Evolutionary conservation across 2,329 filamentous ascomycete genomes (phyloP), one percentile per base, ranked within the genome.

Genomic region (Berkeleyomyces rouxiae): DNA sequence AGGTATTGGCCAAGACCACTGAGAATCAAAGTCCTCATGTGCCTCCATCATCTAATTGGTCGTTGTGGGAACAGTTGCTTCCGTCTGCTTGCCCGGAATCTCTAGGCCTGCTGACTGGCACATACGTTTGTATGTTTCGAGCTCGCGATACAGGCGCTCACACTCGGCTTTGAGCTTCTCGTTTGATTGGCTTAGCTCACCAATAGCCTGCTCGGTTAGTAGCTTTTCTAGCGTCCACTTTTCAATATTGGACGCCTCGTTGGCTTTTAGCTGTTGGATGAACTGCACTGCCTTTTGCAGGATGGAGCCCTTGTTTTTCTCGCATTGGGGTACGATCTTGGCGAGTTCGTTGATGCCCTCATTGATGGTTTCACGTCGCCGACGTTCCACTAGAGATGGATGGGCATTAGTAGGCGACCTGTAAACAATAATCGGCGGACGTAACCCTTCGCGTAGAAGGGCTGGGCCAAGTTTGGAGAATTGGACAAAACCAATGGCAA

Each of bases 291-390:
- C 90, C 42, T 92, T 88, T 71, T 95, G 88, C 44, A 99, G 78
- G 67, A 99, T 97, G 2, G 90, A 95, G 0, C 93, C 93, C 75
- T 99, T 99, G 78, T 99, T 97, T 79, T 97, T 99, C 75, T 99
- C 93, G 70, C 92, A 96, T 11, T 90, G 90, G 0, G 93, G 93
- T 0, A 99, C 93, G 67, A 99, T 95, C 76, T 96, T 97, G 68
- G 92, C 89, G 39, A 99, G 82, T 74, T 97, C 93, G 70, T 96
- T 97, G 69, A 99, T 99, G 59, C 93, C 93, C 74, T 99, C 93
- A 68, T 99, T 99, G 72, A 99, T 99, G 0, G 93, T 96, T 75
- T 99, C 93, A 66, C 93, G 88, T 53, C 93, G 90, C 64, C 93
- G 89, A 65, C 93, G 90, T 75, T 99, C 93, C 66, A 99, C 93